These are phyloP conservation scores for Colletotrichum chrysophilum DNA, from an alignment of 2,329 filamentous ascomycete species.

Conservation along the genomic window DNA sequence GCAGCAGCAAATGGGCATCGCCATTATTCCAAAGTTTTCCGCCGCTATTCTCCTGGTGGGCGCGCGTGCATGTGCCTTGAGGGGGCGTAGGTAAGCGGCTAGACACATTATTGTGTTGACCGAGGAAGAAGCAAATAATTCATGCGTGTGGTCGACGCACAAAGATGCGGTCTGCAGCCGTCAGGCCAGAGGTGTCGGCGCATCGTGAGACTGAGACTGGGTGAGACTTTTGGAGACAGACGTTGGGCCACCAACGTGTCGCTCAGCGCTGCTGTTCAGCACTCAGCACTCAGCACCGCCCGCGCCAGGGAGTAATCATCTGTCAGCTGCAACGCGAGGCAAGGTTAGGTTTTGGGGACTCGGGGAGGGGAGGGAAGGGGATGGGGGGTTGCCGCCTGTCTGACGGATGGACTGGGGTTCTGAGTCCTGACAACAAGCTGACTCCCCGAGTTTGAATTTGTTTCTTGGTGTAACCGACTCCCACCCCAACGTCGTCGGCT, in stretches of 20 bases:
- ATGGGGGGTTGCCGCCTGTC: neutral
- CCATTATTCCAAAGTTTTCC: neutral
- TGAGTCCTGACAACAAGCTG: neutral
- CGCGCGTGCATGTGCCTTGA: neutral
- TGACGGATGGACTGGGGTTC: neutral
- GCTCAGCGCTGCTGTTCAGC: neutral
- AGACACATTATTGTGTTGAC: neutral
- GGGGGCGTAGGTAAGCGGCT: neutral
- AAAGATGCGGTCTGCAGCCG: conserved; percentile 6
- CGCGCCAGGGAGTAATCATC: neutral
- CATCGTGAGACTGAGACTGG: neutral
- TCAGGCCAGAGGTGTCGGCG: neutral
- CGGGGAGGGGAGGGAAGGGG: neutral
- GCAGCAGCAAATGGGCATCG: neutral
- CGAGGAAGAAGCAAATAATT: neutral
- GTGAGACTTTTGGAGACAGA: neutral
- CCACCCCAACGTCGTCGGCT: neutral
- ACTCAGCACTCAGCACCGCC: neutral
- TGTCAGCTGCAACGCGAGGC: neutral
- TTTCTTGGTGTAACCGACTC: neutral
- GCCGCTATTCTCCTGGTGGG: neutral
- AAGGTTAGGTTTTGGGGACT: neutral
- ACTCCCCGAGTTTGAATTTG: neutral
- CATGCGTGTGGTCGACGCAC: neutral
- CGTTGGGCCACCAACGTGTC: neutral